Base-by-base conservation (phyloP, 257 asterid species). In the Solanum lycopersicoides region DNA sequence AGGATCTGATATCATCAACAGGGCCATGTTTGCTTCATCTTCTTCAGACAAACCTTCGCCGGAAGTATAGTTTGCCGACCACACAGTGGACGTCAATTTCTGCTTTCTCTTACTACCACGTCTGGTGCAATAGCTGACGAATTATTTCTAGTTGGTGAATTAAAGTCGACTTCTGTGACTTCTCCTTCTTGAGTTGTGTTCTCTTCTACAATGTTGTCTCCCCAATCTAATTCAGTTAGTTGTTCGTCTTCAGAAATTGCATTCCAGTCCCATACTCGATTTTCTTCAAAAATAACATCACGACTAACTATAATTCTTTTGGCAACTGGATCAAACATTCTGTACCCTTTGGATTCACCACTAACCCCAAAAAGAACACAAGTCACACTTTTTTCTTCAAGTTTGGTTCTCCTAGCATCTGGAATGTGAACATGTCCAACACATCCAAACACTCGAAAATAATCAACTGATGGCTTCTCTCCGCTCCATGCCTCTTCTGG, bases 121-220 rank as follows among this genome's bases (percentile, higher is more conserved):
- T 0, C 12, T 56, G 2, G 66, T 18, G 66, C 0, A 56, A 21
- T 0, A 56, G 0, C 3, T 53, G 11, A 0, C 3, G 41, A 37
- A 37, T 37, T 37, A 37, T 37, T 37, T 37, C 41, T 7, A 5
- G 41, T 5, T 6, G 25, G 7, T 18, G 12, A 56, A 8, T 7
- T 18, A 56, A 7, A 20, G 3, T 18, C 11, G 4, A 1, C n/a
- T 56, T 56, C 11, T 18, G 11, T 3, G 4, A 56, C 65, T 56
- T 56, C 65, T 56, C 11, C n/a, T 56, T 18, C n/a, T 56, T 56
- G 65, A 18, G 65, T 9, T 56, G 0, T 56, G 4, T 56, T 56
- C 4, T 56, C 4, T 56, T 56, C 65, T 56, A 20, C 4, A 20
- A 59, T 59, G 25, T 59, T 59, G 66, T 59, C 66, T 59, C 66